A percentile compares a stretch with the other conserved stretches of the same genome.
Evolutionary conservation across 352 stramenopile genomes (phyloP).

Genomic region (Phytophthora syringae): DNA sequence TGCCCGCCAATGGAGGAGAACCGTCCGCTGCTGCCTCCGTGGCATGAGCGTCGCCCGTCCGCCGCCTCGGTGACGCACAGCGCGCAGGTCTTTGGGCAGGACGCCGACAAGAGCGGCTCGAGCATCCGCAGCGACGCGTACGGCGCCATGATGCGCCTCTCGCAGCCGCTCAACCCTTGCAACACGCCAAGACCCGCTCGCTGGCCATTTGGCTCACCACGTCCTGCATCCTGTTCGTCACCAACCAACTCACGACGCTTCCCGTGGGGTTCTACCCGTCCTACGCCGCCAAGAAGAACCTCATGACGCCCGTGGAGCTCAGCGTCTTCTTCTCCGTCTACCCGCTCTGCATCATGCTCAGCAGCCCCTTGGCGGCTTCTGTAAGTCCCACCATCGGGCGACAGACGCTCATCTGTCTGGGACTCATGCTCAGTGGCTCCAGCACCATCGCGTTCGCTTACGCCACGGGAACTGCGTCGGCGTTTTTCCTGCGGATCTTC

Average conservation of each 20-base stretch:
- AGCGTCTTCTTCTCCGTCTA: conserved; percentile 80
- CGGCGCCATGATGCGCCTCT: conserved; percentile 71
- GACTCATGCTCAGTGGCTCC: conserved; percentile 64
- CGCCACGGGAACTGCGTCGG: conserved; percentile 34
- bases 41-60: conserved; percentile 8
- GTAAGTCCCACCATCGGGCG: conserved; percentile 53
- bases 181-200: conserved; percentile 46
- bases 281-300: conserved; percentile 54
- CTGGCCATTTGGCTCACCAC: conserved; percentile 57
- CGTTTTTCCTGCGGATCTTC: conserved; percentile 60
- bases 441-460: conserved; percentile 79
- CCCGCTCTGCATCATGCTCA: conserved; percentile 78
- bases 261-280: conserved; percentile 78
- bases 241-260: conserved; percentile 78
- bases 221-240: conserved; percentile 66
- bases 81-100: conserved; percentile 22
- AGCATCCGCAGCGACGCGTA: conserved; percentile 46
- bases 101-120: conserved; percentile 42
- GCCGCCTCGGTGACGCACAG: conserved; percentile 16
- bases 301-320: conserved; percentile 56
- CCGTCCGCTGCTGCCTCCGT: conserved; percentile 28
- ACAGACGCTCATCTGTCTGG: conserved; percentile 74
- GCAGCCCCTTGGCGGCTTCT: conserved; percentile 59
- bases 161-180: conserved; percentile 60
- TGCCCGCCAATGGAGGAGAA: conserved; percentile 23